phyloP scores from a whole-genome alignment of 2,329 filamentous ascomycete species.

The Colletotrichum sp. region DNA sequence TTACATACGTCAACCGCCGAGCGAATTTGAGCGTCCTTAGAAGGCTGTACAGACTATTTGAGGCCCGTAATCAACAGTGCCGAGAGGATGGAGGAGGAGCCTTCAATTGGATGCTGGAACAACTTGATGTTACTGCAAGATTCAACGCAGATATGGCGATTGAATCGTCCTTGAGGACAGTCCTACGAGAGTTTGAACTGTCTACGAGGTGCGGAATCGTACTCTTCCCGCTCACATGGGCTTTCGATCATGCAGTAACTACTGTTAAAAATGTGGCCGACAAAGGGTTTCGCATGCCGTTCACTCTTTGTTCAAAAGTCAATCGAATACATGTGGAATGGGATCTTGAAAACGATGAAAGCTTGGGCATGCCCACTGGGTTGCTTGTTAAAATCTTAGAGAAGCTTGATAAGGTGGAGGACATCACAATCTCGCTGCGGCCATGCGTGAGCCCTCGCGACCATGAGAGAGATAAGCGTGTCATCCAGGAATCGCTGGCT shows the following conservation, averaged over 20 bases:
- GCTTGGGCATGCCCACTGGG: background rate
- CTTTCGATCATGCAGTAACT: background rate
- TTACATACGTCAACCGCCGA: background rate
- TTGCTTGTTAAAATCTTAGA: background rate
- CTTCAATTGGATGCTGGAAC: background rate
- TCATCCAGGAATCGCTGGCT: background rate
- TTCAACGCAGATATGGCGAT: background rate
- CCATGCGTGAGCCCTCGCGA: background rate
- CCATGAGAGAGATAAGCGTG: background rate
- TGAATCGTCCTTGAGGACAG: background rate
- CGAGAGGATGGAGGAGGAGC: background rate
- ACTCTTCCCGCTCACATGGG: background rate
- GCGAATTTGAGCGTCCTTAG: background rate
- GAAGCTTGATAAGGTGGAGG: background rate
- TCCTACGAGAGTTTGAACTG: accelerated
- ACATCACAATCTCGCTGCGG: background rate
- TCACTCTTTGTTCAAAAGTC: background rate
- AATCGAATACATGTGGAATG: background rate
- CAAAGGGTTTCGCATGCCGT: background rate
- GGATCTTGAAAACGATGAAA: background rate
- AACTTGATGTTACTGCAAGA: background rate
- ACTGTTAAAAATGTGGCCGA: background rate
- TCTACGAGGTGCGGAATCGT: background rate
- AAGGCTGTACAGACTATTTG: background rate
- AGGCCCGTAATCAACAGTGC: background rate